Evolutionary conservation across 2,329 filamentous ascomycete genomes (phyloP), one percentile per base, ranked within the genome.

Genomic region (Nemania serpens): DNA sequence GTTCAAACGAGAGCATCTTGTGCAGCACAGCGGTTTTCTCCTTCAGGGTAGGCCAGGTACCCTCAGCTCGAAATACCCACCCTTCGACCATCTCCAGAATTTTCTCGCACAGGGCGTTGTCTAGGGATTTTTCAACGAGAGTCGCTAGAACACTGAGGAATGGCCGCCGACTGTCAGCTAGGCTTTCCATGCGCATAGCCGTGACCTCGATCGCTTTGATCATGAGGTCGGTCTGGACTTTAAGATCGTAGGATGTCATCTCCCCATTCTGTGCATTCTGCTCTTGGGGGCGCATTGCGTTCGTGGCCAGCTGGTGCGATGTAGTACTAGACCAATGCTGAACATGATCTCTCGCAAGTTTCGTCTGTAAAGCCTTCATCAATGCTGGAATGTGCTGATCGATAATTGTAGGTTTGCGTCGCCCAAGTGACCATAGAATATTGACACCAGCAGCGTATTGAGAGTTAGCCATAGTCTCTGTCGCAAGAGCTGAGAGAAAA

Each of bases 21-120:
- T 96, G 93, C n/a, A 99, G 79, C 1, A 99, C 95, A 1, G 96
- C 96, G 0, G 94, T 98, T 80, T 99, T 99, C 77, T 99, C 96
- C 75, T 99, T 99, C 1, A 99, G 83, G 0, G 95, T 99, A 0
- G 95, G 95, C 84, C 95, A 97, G 1, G 93, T 95, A 65, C 97
- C 95, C 60, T 92, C 93, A 0, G 92, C 95, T 66, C 92, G 87
- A 80, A 99, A 99, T 5, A 99, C 91, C 96, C 96, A 99, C 34
- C 84, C 85, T 74, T 98, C 94, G 3, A 97, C 94, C 85, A 99
- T 94, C 52, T 89, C 87, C 29, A 99, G 80, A 56, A 99, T 93
- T 78, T 97, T 97, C 71, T 91, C 89, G 75, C 95, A 98, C 7
- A 99, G 84, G 18, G 87, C 84, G 59, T 89, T 89, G 71, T 94